Conservation (phyloP, 352 stramenopile species). For the Phytophthora syringae region DNA sequence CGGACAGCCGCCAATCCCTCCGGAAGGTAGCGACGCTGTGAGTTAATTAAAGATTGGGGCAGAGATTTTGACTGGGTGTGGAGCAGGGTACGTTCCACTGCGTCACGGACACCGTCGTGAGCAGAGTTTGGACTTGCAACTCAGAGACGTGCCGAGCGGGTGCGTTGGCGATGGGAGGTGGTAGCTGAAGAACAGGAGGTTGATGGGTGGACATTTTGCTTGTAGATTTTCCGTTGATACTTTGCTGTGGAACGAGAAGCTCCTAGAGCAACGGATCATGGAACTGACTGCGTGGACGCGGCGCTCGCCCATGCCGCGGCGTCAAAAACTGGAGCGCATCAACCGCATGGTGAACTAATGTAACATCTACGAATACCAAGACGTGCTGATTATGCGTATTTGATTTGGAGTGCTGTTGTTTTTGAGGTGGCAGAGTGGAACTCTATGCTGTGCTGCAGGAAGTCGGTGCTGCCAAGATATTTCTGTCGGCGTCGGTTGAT, state of each 20-base stretch:
- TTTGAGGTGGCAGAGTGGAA: not conserved
- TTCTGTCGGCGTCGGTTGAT: constrained; percentile 35
- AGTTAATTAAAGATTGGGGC: not conserved
- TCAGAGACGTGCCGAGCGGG: constrained; percentile 37
- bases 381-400: constrained; percentile 24
- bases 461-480: constrained; percentile 9
- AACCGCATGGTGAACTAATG: constrained; percentile 71
- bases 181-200: not conserved
- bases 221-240: constrained; percentile 77
- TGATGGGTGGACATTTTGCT: not conserved
- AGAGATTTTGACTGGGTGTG: not conserved
- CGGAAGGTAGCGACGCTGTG: constrained; percentile 43
- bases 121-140: constrained; percentile 13
- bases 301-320: constrained; percentile 52
- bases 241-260: constrained; percentile 67
- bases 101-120: constrained; percentile 51
- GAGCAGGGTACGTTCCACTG: constrained; percentile 64
- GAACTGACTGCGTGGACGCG: constrained; percentile 71
- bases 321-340: constrained; percentile 70
- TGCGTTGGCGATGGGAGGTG: constrained; percentile 18
- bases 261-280: constrained; percentile 70
- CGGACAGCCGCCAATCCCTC: constrained; percentile 56
- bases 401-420: constrained; percentile 9
- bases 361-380: constrained; percentile 53
- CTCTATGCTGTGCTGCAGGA: not conserved